Base-by-base conservation (phyloP, 208 protist genomes). In the Tritrichomonas foetus region DNA sequence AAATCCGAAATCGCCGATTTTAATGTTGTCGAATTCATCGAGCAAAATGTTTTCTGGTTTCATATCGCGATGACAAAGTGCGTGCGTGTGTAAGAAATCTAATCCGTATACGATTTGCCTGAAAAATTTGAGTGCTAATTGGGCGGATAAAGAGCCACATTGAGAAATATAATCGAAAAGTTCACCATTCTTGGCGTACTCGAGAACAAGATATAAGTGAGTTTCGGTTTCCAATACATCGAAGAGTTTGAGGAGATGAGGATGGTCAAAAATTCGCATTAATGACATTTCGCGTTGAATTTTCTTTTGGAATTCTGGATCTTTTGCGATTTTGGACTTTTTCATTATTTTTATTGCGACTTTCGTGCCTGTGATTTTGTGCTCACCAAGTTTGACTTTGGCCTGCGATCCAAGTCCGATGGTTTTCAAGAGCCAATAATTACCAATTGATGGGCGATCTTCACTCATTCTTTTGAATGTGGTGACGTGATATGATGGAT, bases 11-110 rank as follows among this genome's bases (percentile, higher is more conserved):
- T 93, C 89, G 1, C n/a, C 89, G 16, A 93, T 93, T 44, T 69
- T 93, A 33, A 93, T 20, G 36, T 93, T 72, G 36, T 72, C 16
- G 33, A 49, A 39, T 33, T 93, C 89, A 72, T 93, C 89, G 20
- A 93, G 55, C 16, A 93, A 36, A 30, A 93, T 72, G 55, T 94
- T 94, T 50, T 94, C 94, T 33, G 53, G 94, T 44, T 94, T 94
- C 20, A 94, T 47, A 53, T 94, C 94, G 16, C 92, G 9, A 72
- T 94, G 94, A 9, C 47, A 78, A 78, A 94, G 93, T 3, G 50
- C 74, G 22, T 94, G 74, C 2, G 33, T 16, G 30, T 94, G 94
- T 0, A 93, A 27, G 39, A 92, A 94, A n/a, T 92, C 53, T 50
- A 94, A 20, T 20, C 92, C 94, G 47, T 69, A 57, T 1, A 94